Base-by-base conservation (phyloP, 805 yeast species). In the Kluyveromyces dobzhanskii region DNA sequence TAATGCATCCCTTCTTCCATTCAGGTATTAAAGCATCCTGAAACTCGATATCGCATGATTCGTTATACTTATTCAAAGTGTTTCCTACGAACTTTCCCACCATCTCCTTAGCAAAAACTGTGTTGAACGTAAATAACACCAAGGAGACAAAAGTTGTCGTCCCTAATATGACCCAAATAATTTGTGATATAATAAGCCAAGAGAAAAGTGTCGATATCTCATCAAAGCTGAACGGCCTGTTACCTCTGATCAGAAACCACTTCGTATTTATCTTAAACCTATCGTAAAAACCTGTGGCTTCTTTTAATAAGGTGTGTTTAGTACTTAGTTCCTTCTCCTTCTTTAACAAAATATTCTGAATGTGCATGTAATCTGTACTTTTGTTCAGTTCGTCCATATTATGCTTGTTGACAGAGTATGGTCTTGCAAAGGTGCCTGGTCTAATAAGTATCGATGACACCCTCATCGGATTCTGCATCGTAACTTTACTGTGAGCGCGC, bases 1-100 rank as follows among this genome's bases (percentile, higher is more conserved):
- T 75, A 42, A 88, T 85, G 48, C 77, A 80, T 1, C 95, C 92
- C 46, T 80, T 84, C 40, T 76, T 72, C 96, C 96, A 90, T 43
- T 85, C 86, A 0, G 97, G 96, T 2, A 85, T 90, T 41, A 87
- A 77, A 0, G 96, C 97, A 53, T 76, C 84, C 56, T 85, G 95
- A 49, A 90, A 90, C 2, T 78, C 78, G 10, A 88, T 87, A 6
- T 79, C 76, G 43, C 88, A 67, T 16, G 83, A 85, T 3, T 94
- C 81, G 50, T 83, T 84, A 30, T 61, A 49, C 40, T 72, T 70
- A 26, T 94, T 86, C 39, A 88, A 71, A 36, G 82, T 57, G 50
- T 79, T 83, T 3, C 96, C 97, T 18, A 85, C 71, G 52, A 74
- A 66, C 38, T 80, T 68, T 1, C 95, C 95, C n/a, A 86, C 85